Percentiles rank a stretch among this genome's conserved stretches.
These are phyloP conservation scores for Kappamyces sp. DNA, from an alignment of 192 early-diverging fungal genomes.

Conservation along the genomic window DNA sequence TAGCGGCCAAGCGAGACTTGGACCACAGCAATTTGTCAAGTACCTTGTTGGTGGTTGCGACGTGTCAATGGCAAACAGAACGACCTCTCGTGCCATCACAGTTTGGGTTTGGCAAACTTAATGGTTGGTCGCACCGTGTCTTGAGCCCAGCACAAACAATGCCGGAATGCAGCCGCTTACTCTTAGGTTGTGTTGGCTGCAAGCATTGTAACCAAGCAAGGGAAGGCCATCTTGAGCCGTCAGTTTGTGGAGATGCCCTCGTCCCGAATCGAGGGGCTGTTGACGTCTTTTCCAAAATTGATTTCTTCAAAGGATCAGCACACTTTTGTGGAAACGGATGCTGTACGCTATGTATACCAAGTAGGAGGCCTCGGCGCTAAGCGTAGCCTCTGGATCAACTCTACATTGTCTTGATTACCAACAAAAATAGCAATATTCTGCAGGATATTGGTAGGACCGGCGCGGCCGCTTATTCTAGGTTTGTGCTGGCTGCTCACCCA, in stretches of 20 bases:
- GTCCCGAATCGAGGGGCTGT: conserved; percentile 90
- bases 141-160: neutral
- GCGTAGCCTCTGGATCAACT: conserved; percentile 85
- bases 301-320: conserved; percentile 87
- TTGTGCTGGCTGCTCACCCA: no score
- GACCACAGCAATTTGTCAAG: conserved; percentile 1
- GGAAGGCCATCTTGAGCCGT: conserved; percentile 75
- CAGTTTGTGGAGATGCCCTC: conserved; percentile 98
- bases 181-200: conserved; percentile 26
- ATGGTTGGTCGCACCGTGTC: conserved; percentile 9
- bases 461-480: no score
- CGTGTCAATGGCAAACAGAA: conserved; percentile 2
- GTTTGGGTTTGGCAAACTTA: neutral
- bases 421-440: conserved; percentile 90
- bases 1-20: neutral
- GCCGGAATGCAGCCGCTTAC: neutral
- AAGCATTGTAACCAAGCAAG: neutral
- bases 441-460: conserved; percentile 70
- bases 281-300: conserved; percentile 96
- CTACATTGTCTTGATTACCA: conserved; percentile 94
- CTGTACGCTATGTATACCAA: conserved; percentile 96
- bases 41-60: neutral
- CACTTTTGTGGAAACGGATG: conserved; percentile 94
- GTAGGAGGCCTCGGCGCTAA: conserved; percentile 19
- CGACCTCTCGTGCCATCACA: neutral